Percentiles rank a stretch among this genome's conserved stretches.
phyloP scores from a whole-genome alignment of 1,139 yeast species.

The Yamadazyma mexicana region DNA sequence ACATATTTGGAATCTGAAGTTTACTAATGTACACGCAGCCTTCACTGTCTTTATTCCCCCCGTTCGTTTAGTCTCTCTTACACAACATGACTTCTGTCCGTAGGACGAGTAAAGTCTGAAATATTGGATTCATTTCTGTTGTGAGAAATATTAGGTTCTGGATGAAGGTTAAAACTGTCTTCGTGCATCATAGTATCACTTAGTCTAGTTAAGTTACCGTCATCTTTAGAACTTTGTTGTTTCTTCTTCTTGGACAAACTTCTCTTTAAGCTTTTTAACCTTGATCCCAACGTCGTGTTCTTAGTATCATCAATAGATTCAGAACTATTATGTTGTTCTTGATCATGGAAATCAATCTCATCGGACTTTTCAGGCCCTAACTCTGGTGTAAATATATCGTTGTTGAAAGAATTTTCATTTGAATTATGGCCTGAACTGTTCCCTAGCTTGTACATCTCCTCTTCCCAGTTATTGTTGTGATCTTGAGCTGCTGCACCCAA shows the following conservation, averaged over 20 bases:
- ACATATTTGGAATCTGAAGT: neutral
- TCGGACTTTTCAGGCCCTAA: slow-evolving; percentile 19
- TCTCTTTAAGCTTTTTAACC: slow-evolving; percentile 20
- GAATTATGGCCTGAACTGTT: slow-evolving; percentile 26
- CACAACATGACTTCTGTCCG: slow-evolving; percentile 30
- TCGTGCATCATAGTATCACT: slow-evolving; percentile 32
- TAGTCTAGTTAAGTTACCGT: slow-evolving; percentile 27
- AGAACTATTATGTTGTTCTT: slow-evolving; percentile 10
- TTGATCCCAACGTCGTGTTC: slow-evolving; percentile 20
- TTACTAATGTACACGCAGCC: slow-evolving; percentile 1
- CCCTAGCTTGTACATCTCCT: slow-evolving; percentile 56
- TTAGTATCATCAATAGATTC: slow-evolving; percentile 15
- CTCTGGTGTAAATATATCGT: slow-evolving; percentile 28
- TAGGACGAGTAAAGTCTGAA: slow-evolving; percentile 30
- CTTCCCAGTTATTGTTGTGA: slow-evolving; percentile 69
- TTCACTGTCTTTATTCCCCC: neutral
- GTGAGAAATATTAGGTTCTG: slow-evolving; percentile 19
- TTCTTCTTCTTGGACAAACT: slow-evolving; percentile 26
- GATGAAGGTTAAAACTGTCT: slow-evolving; percentile 11
- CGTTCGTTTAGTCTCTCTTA: slow-evolving; percentile 7
- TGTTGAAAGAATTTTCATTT: slow-evolving; percentile 10
- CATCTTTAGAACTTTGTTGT: slow-evolving; percentile 7
- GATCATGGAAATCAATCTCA: slow-evolving; percentile 10
- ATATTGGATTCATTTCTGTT: slow-evolving; percentile 29
- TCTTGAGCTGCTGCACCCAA: slow-evolving; percentile 72